Base-by-base conservation (phyloP, 2,329 filamentous ascomycete species). In the Colletotrichum sp. region DNA sequence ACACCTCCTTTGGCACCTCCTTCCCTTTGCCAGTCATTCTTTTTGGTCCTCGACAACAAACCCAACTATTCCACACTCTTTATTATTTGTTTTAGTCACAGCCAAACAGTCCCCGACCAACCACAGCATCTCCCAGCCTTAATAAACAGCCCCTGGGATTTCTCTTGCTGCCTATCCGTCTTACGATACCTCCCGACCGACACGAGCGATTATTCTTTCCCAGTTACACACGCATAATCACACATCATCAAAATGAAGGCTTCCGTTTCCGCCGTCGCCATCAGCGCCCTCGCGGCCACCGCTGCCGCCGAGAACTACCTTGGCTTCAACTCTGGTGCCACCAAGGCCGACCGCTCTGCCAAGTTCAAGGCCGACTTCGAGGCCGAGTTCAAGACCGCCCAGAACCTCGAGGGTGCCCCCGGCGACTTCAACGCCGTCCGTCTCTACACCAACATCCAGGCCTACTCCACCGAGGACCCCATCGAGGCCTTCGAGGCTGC, bases 401-500 rank as follows among this genome's bases (percentile, higher is more conserved):
- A 87, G 79, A 81, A 80, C 76, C 85, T 88, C 52, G 79, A 82
- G 75, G 84, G 84, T 72, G 84, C 89, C 30, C 89, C 90, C 12
- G 89, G 89, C 75, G 85, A 84, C 78, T 92, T 92, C 86, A 90
- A 88, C 80, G 86, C 89, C 74, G 88, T 92, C 78, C 90, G 92
- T 68, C 87, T 93, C 36, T 94, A 94, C 88, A 94, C 93, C 82
- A 92, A 91, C 87, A 91, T 93, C 82, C 89, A 91, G 83, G 89
- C 89, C 81, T 87, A 91, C 84, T 87, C 93, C 81, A 90, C 94
- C 87, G 90, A 91, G 79, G 94, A 96, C 84, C 96, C 95, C 68
- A 88, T 98, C 81, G 88, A 95, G 87, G 96, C 96, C 56, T 91
- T 96, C 86, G 94, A 95, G 86, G 93, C 93, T 43, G 92, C 93